These are phyloP conservation scores for Desmodesmus armatus DNA, from an alignment of 139 green algal species.

Conservation along the genomic window DNA sequence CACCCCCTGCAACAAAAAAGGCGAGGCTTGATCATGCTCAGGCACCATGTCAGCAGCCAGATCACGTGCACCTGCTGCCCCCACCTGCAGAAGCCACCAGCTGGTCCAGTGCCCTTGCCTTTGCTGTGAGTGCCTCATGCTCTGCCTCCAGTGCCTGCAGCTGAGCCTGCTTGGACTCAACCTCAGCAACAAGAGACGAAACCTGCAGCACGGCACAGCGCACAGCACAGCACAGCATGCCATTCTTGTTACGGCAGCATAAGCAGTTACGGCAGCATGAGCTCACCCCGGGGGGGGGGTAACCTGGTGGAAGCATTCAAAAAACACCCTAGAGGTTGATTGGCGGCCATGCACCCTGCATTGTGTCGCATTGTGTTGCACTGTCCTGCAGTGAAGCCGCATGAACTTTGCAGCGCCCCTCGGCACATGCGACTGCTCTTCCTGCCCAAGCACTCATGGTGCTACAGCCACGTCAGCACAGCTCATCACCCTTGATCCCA, in stretches of 20 bases:
- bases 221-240: background rate
- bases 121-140: background rate
- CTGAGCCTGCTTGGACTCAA: constrained; percentile 20
- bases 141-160: background rate
- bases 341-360: background rate
- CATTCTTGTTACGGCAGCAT: background rate
- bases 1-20: too few species aligned
- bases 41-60: too few species aligned
- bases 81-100: constrained; percentile 32
- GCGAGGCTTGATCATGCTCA: background rate
- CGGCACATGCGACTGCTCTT: background rate
- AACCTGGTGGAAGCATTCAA: too few species aligned
- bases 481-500: too few species aligned
- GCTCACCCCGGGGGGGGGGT: too few species aligned
- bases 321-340: background rate
- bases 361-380: background rate
- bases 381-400: background rate
- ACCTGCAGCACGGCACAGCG: constrained; percentile 29
- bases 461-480: too few species aligned
- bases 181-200: background rate
- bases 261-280: background rate
- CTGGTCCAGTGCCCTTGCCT: background rate
- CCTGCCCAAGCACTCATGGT: background rate
- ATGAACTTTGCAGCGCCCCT: background rate
- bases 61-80: too few species aligned